A percentile compares a stretch with the other conserved stretches of the same genome.
Conservation (phyloP, 441 rosid genomes). For the Heliophila coronopifolia region DNA sequence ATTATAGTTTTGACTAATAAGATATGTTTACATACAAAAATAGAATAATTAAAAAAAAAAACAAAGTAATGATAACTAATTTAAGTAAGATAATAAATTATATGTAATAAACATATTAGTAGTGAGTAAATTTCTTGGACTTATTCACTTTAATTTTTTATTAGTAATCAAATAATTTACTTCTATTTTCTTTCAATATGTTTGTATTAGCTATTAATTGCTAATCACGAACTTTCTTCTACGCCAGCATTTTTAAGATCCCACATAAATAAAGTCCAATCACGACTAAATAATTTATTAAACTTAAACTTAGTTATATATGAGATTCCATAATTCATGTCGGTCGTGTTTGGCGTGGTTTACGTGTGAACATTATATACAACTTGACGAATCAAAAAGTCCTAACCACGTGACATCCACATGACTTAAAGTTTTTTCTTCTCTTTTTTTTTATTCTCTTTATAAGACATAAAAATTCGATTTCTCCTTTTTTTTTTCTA, state of each 20-base stretch:
- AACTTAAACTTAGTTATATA: neutral
- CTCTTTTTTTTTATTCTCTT: conserved; percentile 1
- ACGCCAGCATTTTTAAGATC: neutral
- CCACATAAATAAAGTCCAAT: neutral
- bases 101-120: too few species aligned
- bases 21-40: too few species aligned
- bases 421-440: conserved; percentile 19
- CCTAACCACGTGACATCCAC: conserved; percentile 17
- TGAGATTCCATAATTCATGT: neutral
- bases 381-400: conserved; percentile 25
- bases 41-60: too few species aligned
- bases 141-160: too few species aligned
- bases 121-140: too few species aligned
- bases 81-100: too few species aligned
- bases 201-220: too few species aligned
- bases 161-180: too few species aligned
- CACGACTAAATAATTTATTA: neutral
- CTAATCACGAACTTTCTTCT: neutral
- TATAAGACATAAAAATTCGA: neutral
- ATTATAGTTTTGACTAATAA: too few species aligned
- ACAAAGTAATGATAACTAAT: too few species aligned
- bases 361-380: conserved; percentile 24
- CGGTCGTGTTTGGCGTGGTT: conserved; percentile 13
- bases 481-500: neutral
- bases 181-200: too few species aligned